Evolutionary conservation across 805 yeast genomes (phyloP).

Genomic region (Limtongozyma cylindracea): DNA sequence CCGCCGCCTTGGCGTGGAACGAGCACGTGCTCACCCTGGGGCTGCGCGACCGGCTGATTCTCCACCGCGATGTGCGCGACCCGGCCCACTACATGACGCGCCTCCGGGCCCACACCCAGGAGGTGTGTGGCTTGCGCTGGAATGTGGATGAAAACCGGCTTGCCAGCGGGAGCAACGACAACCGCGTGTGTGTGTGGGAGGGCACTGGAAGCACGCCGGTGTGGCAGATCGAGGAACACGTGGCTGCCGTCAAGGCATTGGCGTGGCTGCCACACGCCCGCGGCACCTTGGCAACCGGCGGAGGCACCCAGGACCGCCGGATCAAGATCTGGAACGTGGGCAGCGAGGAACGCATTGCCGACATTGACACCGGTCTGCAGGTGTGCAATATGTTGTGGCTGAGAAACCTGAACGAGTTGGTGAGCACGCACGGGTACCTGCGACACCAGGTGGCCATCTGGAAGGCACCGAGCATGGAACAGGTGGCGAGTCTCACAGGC

Average conservation of each 20-base stretch:
- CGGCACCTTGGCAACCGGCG: slow-evolving; percentile 84
- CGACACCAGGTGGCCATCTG: slow-evolving; percentile 78
- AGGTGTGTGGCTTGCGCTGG: slow-evolving; percentile 93
- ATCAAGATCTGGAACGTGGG: slow-evolving; percentile 84
- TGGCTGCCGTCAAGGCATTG: slow-evolving; percentile 89
- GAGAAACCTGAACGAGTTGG: slow-evolving; percentile 72
- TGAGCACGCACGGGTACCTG: slow-evolving; percentile 86
- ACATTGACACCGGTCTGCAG: slow-evolving; percentile 89
- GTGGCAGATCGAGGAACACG: slow-evolving; percentile 55
- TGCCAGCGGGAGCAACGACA: slow-evolving; percentile 93
- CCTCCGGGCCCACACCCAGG: slow-evolving; percentile 64
- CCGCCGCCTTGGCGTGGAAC: slow-evolving; percentile 83
- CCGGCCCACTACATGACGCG: slow-evolving; percentile 59
- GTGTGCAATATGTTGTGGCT: slow-evolving; percentile 92
- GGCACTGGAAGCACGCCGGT: slow-evolving; percentile 47
- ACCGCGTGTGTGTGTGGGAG: slow-evolving; percentile 70
- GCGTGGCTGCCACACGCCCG: slow-evolving; percentile 97
- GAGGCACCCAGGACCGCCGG: slow-evolving; percentile 85
- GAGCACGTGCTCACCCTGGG: slow-evolving; percentile 77
- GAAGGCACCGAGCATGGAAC: slow-evolving; percentile 86
- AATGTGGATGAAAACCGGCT: slow-evolving; percentile 72
- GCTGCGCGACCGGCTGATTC: slow-evolving; percentile 57
- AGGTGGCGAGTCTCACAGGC: slow-evolving; percentile 80
- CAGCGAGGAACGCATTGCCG: slow-evolving; percentile 47
- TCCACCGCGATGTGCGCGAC: slow-evolving; percentile 79